Percentiles rank a stretch among this genome's conserved stretches.
These are phyloP conservation scores for Toxicodendron radicans DNA, from an alignment of 345 rosid species.

Conservation along the genomic window DNA sequence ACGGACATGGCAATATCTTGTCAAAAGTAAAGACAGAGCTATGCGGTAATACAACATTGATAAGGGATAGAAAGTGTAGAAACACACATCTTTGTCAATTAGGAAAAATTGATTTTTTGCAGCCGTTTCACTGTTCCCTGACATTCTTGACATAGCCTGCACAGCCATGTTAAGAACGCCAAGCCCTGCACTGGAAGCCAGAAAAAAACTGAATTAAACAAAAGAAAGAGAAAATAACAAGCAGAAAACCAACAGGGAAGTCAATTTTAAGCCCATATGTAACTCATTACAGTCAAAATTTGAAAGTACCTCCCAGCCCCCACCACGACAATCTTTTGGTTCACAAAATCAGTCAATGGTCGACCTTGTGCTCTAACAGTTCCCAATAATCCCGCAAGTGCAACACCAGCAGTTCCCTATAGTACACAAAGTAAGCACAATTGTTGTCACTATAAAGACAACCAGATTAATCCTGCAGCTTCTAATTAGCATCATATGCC, in stretches of 20 bases:
- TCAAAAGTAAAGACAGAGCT: neutral
- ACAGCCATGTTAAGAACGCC: conserved; percentile 83
- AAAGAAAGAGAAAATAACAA: conserved; percentile 11
- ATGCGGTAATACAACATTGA: conserved; percentile 10
- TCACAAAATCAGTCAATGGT: conserved; percentile 71
- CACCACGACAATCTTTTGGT: conserved; percentile 97
- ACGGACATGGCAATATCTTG: no score
- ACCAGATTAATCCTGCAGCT: conserved; percentile 6
- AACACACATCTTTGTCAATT: conserved; percentile 85
- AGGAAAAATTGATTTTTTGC: conserved; percentile 61
- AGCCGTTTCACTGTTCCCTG: conserved; percentile 57
- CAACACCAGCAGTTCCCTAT: conserved; percentile 99
- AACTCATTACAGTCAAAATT: neutral
- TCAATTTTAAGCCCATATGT: neutral
- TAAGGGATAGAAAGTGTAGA: conserved; percentile 21
- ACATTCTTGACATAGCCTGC: conserved; percentile 76
- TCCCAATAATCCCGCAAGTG: conserved; percentile 94
- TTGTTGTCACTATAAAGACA: conserved; percentile 10
- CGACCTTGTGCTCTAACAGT: conserved; percentile 93
- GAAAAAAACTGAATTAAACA: conserved; percentile 19
- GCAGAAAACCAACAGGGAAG: neutral
- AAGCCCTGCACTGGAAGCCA: conserved; percentile 88
- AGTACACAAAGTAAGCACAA: conserved; percentile 24
- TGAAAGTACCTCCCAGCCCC: conserved; percentile 96
- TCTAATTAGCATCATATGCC: conserved; percentile 10